These are phyloP conservation scores for Cryptococcus jaspeensis DNA, from an alignment of 1,284 basidiomycete genomes.

Conservation along the genomic window DNA sequence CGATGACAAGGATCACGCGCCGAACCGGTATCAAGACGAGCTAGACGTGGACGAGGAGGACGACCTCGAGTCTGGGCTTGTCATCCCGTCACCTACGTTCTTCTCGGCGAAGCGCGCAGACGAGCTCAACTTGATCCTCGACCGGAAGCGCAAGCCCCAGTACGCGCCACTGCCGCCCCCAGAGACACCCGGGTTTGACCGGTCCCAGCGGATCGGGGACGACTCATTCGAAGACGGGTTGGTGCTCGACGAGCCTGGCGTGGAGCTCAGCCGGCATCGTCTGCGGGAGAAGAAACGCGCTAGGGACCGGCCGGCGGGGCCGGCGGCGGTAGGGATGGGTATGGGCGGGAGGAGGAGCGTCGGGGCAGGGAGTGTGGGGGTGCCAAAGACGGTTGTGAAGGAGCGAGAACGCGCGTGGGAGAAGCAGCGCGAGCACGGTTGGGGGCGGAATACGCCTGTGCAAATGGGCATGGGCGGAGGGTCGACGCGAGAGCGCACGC, in stretches of 20 bases:
- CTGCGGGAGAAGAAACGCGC: conserved; percentile 26
- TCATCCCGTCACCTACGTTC: conserved; percentile 41
- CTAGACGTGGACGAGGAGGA: conserved; percentile 32
- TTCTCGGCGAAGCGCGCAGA: conserved; percentile 34
- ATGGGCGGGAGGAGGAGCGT: not conserved
- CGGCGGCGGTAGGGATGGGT: too few relatives aligned
- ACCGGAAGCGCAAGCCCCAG: conserved; percentile 43
- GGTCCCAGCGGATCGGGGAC: conserved; percentile 16
- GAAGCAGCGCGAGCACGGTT: conserved; percentile 29
- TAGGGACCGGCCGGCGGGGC: conserved; percentile 8
- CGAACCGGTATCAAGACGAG: not conserved
- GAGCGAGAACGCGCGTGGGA: conserved; percentile 26
- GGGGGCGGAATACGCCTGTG: conserved; percentile 23
- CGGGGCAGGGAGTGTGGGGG: not conserved
- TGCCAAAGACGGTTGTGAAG: conserved; percentile 15
- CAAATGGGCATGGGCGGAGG: not conserved
- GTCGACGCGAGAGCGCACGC: conserved; percentile 9
- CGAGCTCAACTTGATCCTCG: conserved; percentile 44
- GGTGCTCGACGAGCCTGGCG: conserved; percentile 41
- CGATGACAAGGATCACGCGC: not conserved
- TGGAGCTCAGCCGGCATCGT: conserved; percentile 39
- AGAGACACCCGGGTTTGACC: not conserved
- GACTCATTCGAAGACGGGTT: conserved; percentile 50
- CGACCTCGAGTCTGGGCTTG: conserved; percentile 42
- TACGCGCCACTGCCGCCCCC: conserved; percentile 15